These are phyloP conservation scores for Paracamarosporium sp. DNA, from an alignment of 2,329 filamentous ascomycete genomes.

Conservation along the genomic window DNA sequence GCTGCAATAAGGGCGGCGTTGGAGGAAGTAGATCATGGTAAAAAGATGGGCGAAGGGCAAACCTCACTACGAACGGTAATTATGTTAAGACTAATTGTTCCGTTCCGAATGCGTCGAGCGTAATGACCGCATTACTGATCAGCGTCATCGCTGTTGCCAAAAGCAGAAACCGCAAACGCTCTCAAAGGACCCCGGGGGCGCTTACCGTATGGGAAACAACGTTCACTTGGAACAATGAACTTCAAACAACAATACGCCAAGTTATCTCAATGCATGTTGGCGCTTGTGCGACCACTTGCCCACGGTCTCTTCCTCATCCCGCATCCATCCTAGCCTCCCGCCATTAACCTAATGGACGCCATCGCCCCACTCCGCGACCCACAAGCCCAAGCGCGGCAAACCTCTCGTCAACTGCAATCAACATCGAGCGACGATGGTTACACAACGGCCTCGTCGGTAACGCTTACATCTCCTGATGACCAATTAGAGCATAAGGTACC, in stretches of 20 bases:
- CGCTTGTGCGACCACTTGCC: neutral
- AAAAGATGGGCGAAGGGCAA: no score
- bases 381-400: slow-evolving; percentile 3
- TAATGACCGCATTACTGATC: neutral
- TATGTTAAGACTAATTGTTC: no score
- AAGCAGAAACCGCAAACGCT: neutral
- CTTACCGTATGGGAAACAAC: neutral
- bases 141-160: neutral
- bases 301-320: neutral
- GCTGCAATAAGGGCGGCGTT: no score
- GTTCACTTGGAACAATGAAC: neutral
- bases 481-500: neutral
- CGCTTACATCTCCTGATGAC: neutral
- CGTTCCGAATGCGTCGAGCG: no score
- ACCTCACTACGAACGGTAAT: no score
- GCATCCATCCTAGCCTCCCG: slow-evolving; percentile 1
- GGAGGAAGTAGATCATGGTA: no score
- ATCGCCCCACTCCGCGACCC: neutral
- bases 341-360: neutral
- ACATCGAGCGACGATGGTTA: slow-evolving; percentile 6
- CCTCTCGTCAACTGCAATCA: neutral
- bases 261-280: neutral
- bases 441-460: slow-evolving; percentile 9
- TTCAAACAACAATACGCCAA: neutral
- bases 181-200: neutral